Evolutionary conservation across 805 yeast genomes (phyloP), one percentile per base, ranked within the genome.

Genomic region (Metschnikowia gruessii): DNA sequence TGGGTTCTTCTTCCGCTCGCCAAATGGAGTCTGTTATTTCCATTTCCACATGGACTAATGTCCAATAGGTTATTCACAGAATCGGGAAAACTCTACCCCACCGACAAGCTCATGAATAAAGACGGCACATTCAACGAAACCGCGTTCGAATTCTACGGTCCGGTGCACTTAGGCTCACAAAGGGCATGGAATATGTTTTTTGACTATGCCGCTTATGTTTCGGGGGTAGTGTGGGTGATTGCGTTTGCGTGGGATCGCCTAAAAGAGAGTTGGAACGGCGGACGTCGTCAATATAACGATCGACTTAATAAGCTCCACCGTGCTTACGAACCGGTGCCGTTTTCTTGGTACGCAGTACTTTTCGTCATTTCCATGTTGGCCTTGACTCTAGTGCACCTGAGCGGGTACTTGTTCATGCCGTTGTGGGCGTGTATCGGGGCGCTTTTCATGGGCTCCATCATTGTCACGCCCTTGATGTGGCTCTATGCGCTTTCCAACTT

Each of bases 121-220:
- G 72, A 72, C 24, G 62, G 72, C 32, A 52, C 52, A 11, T 68
- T 77, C 49, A 76, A 77, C 47, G 52, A 62, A 22, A 75, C 80
- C 0, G 80, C 80, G 0, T 77, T 74, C 55, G 69, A 62, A 21
- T 24, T 51, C 1, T 64, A 65, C 48, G 82, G 81, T 0, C 77
- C 78, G 1, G 71, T 74, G 4, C 62, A 70, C 46, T 56, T 75
- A 39, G 80, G 81, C 0, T 68, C 76, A 4, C 80, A 76, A 55
- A 60, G 78, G 41, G 69, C 74, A 1, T 72, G 79, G 74, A 73
- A 73, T 54, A 74, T 75, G 54, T 75, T 77, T 45, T 77, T 76
- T 51, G 81, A 76, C 52, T 77, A 74, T 50, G 81, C 80, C 1
- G 78, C 80, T 0, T 77, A 76, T 51, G 56, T 70, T 1, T 70